A percentile compares a stretch with the other conserved stretches of the same genome.
Conservation (phyloP, 805 yeast species). For the Candida maris region DNA sequence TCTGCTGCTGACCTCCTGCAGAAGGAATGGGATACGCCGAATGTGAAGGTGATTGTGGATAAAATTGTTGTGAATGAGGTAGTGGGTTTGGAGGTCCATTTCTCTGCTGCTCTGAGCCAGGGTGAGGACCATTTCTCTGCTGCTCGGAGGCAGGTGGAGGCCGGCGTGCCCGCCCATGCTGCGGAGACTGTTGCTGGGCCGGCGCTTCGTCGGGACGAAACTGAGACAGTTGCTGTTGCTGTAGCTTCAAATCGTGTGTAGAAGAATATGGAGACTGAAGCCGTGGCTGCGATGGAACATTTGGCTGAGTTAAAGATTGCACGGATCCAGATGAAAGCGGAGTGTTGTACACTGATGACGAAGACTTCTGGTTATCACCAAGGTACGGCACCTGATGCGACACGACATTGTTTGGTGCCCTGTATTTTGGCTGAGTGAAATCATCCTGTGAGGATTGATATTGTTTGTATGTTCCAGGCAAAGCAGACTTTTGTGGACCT, state of each 20-base stretch:
- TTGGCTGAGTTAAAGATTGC: slow-evolving; percentile 7
- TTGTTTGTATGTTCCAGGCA: background rate
- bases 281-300: slow-evolving; percentile 3
- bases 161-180: slow-evolving; percentile 2
- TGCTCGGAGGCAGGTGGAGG: background rate
- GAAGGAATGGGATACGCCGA: slow-evolving; percentile 1
- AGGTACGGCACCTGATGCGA: slow-evolving; percentile 18
- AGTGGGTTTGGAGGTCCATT: slow-evolving; percentile 4
- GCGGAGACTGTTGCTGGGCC: too few relatives aligned
- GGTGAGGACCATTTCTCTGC: slow-evolving; percentile 8
- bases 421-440: slow-evolving; percentile 11
- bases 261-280: slow-evolving; percentile 14
- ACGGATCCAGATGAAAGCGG: background rate
- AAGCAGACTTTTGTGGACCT: slow-evolving; percentile 1
- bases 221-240: slow-evolving; percentile 4
- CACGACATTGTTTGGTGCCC: slow-evolving; percentile 28
- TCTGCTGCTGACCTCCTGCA: slow-evolving; percentile 1
- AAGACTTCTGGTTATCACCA: slow-evolving; percentile 2
- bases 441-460: slow-evolving; percentile 5
- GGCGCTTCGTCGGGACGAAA: slow-evolving; percentile 5
- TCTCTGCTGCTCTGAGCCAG: slow-evolving; percentile 1
- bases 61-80: slow-evolving; percentile 11
- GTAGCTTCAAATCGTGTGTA: background rate
- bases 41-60: slow-evolving; percentile 6
- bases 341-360: background rate